These are phyloP conservation scores for Blastobotrys parvus DNA, from an alignment of 805 yeast species.

Conservation along the genomic window DNA sequence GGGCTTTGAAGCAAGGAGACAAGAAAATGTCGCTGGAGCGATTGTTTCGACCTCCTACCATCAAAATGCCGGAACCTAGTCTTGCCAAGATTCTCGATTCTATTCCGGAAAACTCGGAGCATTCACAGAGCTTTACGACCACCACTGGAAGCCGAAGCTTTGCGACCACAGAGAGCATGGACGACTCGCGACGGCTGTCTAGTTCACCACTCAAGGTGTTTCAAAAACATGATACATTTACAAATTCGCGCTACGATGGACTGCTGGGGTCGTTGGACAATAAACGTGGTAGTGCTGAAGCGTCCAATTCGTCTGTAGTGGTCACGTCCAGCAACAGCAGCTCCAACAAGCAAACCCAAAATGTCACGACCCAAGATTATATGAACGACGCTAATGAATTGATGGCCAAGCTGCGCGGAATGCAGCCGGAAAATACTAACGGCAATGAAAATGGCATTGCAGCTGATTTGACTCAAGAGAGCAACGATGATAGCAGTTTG, in stretches of 20 bases:
- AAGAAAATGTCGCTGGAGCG: not conserved
- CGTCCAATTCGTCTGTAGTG: not conserved
- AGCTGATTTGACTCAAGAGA: not conserved
- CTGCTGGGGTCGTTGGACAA: conserved; percentile 15
- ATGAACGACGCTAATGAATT: conserved; percentile 23
- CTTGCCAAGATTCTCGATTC: too few relatives aligned
- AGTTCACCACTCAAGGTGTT: conserved; percentile 20
- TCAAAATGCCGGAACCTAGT: not conserved
- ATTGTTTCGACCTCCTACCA: conserved; percentile 3
- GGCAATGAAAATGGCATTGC: conserved; percentile 10
- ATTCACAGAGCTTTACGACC: not conserved
- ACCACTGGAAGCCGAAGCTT: not conserved
- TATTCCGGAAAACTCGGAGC: not conserved
- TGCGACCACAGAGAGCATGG: not conserved
- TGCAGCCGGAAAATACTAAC: conserved; percentile 5
- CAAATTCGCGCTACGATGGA: conserved; percentile 20
- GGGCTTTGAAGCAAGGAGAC: not conserved
- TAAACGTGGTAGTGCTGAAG: not conserved
- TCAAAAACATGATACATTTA: conserved; percentile 22
- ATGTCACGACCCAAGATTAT: conserved; percentile 12
- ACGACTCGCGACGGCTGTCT: not conserved
- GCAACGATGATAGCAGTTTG: conserved; percentile 1
- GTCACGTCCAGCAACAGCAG: not conserved
- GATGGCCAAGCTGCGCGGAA: conserved; percentile 17
- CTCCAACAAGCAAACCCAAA: not conserved